phyloP scores from a whole-genome alignment of 257 asterid genomes.

The Datura wrightii region DNA sequence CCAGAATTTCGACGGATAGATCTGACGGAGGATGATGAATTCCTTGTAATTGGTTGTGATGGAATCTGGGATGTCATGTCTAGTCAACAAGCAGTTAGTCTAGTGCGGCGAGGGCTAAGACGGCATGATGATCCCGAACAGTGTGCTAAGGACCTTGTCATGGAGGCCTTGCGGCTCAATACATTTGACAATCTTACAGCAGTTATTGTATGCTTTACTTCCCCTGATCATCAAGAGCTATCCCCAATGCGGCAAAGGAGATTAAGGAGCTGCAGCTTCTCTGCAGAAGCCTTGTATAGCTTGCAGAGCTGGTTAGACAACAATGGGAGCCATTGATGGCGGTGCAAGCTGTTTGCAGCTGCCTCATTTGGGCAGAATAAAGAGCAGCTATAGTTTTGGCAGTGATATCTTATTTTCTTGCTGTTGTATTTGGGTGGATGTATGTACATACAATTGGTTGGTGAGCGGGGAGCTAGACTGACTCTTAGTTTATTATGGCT shows the following conservation, averaged over 20 bases:
- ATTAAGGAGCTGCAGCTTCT: constrained; percentile 66
- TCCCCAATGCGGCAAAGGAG: constrained; percentile 45
- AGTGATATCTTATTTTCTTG: background rate
- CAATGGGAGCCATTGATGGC: constrained; percentile 41
- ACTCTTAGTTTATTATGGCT: constrained; percentile 20
- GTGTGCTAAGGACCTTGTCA: constrained; percentile 81
- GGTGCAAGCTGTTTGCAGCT: constrained; percentile 37
- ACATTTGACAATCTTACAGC: constrained; percentile 83
- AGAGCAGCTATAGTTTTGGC: constrained; percentile 38
- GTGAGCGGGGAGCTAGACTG: constrained; percentile 33
- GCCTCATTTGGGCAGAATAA: constrained; percentile 37
- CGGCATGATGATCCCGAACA: constrained; percentile 85
- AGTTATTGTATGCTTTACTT: constrained; percentile 62
- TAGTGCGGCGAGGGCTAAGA: constrained; percentile 71
- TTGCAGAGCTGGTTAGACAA: constrained; percentile 63
- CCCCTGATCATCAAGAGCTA: constrained; percentile 50
- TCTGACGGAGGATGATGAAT: constrained; percentile 76
- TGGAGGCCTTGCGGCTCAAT: constrained; percentile 74
- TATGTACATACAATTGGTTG: constrained; percentile 52
- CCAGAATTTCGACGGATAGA: constrained; percentile 68
- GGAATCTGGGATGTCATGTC: constrained; percentile 89
- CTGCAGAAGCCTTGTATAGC: constrained; percentile 75
- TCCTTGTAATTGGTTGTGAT: constrained; percentile 85
- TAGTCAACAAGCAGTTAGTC: constrained; percentile 80
- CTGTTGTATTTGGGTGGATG: constrained; percentile 36